A percentile compares a stretch with the other conserved stretches of the same genome.
phyloP scores from a whole-genome alignment of 2,329 filamentous ascomycete genomes.

The Monilinia laxa region DNA sequence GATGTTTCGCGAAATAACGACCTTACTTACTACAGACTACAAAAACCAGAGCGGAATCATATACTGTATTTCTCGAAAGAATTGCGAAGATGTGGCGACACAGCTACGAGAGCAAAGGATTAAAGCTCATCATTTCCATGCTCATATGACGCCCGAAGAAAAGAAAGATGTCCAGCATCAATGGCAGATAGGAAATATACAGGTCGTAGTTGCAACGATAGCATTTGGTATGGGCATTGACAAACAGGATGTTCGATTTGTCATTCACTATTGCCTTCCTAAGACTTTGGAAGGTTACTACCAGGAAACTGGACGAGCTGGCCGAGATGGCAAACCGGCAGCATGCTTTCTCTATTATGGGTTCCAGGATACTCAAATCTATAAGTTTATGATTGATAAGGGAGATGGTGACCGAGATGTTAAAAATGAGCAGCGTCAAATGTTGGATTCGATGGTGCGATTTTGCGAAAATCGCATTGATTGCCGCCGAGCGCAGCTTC shows the following conservation, averaged over 20 bases:
- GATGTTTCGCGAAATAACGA: conserved; percentile 51
- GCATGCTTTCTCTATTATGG: conserved; percentile 89
- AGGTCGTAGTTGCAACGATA: conserved; percentile 96
- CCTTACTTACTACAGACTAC: conserved; percentile 70
- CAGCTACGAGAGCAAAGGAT: conserved; percentile 65
- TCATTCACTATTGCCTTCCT: conserved; percentile 88
- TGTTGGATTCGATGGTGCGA: conserved; percentile 80
- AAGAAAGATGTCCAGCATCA: conserved; percentile 70
- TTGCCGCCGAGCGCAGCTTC: conserved; percentile 82
- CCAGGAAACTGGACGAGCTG: conserved; percentile 93
- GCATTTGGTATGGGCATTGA: conserved; percentile 99
- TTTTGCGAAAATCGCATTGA: conserved; percentile 89
- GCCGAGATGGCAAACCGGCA: conserved; percentile 82
- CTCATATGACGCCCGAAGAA: conserved; percentile 65
- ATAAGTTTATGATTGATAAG: conserved; percentile 81
- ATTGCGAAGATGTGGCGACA: conserved; percentile 75
- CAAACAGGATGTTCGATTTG: conserved; percentile 93
- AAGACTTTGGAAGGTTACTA: conserved; percentile 98
- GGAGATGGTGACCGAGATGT: conserved; percentile 74
- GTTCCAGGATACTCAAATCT: conserved; percentile 70
- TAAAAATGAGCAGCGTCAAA: conserved; percentile 78
- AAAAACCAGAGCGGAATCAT: conserved; percentile 78
- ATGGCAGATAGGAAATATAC: conserved; percentile 78
- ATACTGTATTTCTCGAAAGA: conserved; percentile 84
- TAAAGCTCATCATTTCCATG: conserved; percentile 82